phyloP scores from a whole-genome alignment of 2,329 filamentous ascomycete species.

The Fusarium penzigii region DNA sequence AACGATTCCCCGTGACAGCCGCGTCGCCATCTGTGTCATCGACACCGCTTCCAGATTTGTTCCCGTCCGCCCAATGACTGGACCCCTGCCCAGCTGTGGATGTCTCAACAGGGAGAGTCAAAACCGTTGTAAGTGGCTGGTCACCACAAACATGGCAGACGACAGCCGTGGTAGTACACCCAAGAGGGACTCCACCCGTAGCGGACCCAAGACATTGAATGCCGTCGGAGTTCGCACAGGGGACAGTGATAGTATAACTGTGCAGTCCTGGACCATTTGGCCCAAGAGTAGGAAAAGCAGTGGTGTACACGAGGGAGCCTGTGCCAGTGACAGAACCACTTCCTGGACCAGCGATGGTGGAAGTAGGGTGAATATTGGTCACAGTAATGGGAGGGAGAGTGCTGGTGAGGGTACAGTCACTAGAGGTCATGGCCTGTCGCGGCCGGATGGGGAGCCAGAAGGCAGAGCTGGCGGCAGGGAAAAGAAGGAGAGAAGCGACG shows the following conservation, averaged over 20 bases:
- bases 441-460: conserved; percentile 8
- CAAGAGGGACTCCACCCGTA: conserved; percentile 5
- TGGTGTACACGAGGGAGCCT: background rate
- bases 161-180: conserved; percentile 9
- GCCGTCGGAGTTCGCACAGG: conserved; percentile 1
- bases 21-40: no score
- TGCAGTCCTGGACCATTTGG: conserved; percentile 6
- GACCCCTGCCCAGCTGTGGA: conserved; percentile 4
- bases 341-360: background rate
- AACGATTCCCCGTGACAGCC: no score
- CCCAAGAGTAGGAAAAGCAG: conserved; percentile 9
- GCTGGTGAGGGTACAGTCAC: conserved; percentile 10
- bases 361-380: conserved; percentile 7
- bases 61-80: no score
- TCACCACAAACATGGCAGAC: conserved; percentile 8
- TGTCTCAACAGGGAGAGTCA: conserved; percentile 14
- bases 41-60: no score
- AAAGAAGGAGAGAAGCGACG: conserved; percentile 4
- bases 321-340: no score
- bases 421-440: background rate
- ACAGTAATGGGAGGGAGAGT: conserved; percentile 4
- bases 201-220: conserved; percentile 3
- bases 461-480: conserved; percentile 7
- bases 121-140: background rate
- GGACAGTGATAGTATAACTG: conserved; percentile 14